Conservation (phyloP, 805 yeast species). For the Kodamaea lidongshanica region DNA sequence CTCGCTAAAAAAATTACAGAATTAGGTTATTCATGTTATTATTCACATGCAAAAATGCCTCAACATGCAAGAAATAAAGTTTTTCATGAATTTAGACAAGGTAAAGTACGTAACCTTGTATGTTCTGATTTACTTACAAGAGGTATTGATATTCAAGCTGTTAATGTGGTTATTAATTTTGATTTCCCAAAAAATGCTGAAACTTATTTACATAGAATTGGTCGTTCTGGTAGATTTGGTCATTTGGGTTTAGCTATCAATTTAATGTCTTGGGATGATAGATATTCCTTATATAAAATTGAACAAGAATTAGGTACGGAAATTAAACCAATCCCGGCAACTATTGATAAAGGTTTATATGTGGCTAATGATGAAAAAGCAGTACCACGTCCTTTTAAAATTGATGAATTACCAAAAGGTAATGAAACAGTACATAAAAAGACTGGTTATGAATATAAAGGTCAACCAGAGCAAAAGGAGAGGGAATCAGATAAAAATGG, state of each 20-base stretch:
- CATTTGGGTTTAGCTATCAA: slow-evolving; percentile 97
- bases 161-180: slow-evolving; percentile 94
- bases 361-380: slow-evolving; percentile 73
- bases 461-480: slow-evolving; percentile 34
- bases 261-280: slow-evolving; percentile 93
- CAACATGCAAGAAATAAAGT: slow-evolving; percentile 96
- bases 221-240: slow-evolving; percentile 98
- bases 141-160: slow-evolving; percentile 99
- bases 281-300: slow-evolving; percentile 86
- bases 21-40: slow-evolving; percentile 92
- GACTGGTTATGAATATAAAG: slow-evolving; percentile 40
- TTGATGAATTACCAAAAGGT: slow-evolving; percentile 51
- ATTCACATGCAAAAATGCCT: slow-evolving; percentile 96
- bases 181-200: slow-evolving; percentile 98
- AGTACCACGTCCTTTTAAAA: slow-evolving; percentile 86
- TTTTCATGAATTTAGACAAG: slow-evolving; percentile 97
- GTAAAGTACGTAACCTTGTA: slow-evolving; percentile 93
- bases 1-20: slow-evolving; percentile 95
- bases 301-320: slow-evolving; percentile 98
- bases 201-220: slow-evolving; percentile 95
- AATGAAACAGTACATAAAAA: slow-evolving; percentile 26
- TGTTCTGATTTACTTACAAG: slow-evolving; percentile 95
- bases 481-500: too few species aligned
- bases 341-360: slow-evolving; percentile 80
- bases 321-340: slow-evolving; percentile 93